Base-by-base conservation (phyloP, 2,329 filamentous ascomycete genomes). In the Cladosporium sp. region DNA sequence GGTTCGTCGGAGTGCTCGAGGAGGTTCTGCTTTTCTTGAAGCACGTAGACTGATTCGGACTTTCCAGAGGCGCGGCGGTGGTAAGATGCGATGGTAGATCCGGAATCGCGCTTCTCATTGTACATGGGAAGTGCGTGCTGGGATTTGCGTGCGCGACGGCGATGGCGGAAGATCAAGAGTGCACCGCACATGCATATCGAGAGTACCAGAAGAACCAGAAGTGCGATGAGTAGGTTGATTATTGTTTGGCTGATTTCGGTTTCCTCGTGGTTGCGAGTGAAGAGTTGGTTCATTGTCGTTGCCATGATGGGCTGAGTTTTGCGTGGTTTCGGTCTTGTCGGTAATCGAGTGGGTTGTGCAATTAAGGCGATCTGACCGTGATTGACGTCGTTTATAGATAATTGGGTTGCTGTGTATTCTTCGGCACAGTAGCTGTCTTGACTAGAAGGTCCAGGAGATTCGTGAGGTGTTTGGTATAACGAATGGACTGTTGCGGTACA, bases 11-110 rank as follows among this genome's bases (percentile, higher is more conserved):
- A 86, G 70, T 87, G 87, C 57, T 83, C 78, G 58, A 92, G 82
- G 71, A 94, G 83, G 57, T 82, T 82, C 65, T 85, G 82, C 70
- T 93, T 89, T 68, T 88, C 84, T 62, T 86, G 82, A 67, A 89
- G 86, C 61, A 93, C 80, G 54, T 89, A 79, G 58, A 93, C 78
- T 54, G 79, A 79, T 51, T 88, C 88, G 30, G 83, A 60, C 62
- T 67, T 53, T 53, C 83, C 79, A 22, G 79, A 84, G 13, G 83
- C 68, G 51, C 79, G 78, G 57, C 79, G 81, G 57, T 78, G 72
- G 62, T 74, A 70, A 33, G 68, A 67, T 30, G 57, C 43, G 38
- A 66, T 63, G 27, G 73, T 73, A 57, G 71, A 62, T 36, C 65
- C 63, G 38, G 74, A 74, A 57, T 69, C 59, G 52, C 72, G 66